Conservation (phyloP, 2,329 filamentous ascomycete genomes). For the Coniochaeta hoffmannii region DNA sequence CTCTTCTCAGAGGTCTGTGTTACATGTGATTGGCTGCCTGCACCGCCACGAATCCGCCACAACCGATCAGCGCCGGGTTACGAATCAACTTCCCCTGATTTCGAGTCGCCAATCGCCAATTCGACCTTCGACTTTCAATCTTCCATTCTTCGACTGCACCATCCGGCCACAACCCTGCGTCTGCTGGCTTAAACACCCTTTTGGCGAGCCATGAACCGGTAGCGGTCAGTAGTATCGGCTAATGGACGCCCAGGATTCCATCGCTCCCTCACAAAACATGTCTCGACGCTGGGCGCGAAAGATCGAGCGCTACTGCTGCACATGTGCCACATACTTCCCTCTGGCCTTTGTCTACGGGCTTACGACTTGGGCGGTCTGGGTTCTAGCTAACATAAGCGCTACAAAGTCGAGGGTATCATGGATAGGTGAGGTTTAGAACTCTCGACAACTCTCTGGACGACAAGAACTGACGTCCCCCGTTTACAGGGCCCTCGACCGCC, state of each 20-base stretch:
- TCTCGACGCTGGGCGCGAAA: slow-evolving; percentile 58
- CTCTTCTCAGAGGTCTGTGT: not conserved
- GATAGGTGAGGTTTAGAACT: slow-evolving; percentile 40
- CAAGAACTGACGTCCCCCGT: not conserved
- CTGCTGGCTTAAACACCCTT: not conserved
- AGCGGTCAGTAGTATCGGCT: not conserved
- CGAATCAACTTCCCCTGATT: not conserved
- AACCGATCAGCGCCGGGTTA: not conserved
- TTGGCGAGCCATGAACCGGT: not conserved
- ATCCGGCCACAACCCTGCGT: not conserved
- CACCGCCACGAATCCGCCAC: not conserved
- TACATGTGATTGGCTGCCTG: not conserved
- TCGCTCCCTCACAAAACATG: slow-evolving; percentile 35
- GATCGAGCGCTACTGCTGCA: slow-evolving; percentile 78
- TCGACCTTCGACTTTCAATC: not conserved
- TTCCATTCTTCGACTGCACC: not conserved
- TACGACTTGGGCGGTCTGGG: slow-evolving; percentile 92
- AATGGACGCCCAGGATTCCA: slow-evolving; percentile 11
- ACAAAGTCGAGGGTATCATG: slow-evolving; percentile 42
- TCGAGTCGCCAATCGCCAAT: not conserved
- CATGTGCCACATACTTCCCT: slow-evolving; percentile 74
- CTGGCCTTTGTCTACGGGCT: slow-evolving; percentile 80
- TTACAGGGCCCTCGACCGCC: slow-evolving; percentile 47
- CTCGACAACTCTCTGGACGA: not conserved
- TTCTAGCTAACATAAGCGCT: slow-evolving; percentile 67